Evolutionary conservation across 2,329 filamentous ascomycete species (phyloP), one percentile per base, ranked within the genome.

Genomic region (Colletotrichum filicis): DNA sequence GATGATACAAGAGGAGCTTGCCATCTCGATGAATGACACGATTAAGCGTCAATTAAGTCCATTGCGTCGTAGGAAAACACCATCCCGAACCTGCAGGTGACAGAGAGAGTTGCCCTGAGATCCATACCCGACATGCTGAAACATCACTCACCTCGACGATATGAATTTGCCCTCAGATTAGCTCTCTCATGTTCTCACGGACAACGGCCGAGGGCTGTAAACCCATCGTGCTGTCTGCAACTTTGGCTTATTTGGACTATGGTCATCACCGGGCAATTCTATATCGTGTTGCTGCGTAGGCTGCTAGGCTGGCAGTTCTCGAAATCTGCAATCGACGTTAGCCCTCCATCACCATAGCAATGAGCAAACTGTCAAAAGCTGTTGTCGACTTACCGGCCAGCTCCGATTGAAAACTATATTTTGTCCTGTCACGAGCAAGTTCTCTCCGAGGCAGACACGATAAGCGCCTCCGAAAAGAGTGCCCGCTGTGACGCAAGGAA

Each of bases 401-500:
- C 81, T 83, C 82, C 75, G 82, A 82, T 83, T 83, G 82, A 83
- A 83, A 83, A 83, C 82, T 83, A 83, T 79, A 66, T 77, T 73
- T 4, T 57, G 65, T 74, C 55, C 61, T 32, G 62, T 70, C 75
- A 74, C 68, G 56, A 76, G 77, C 77, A 71, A 72, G 11, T 19
- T 19, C 16, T 42, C 32, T 35, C 62, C 1, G 52, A 46, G 49
- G 56, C 30, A 9, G 26, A 42, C 1, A 37, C 53, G 24, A 1
- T 69, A 74, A n/a, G 19, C 37, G 5, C 37, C 76, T 74, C 71
- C 60, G 53, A 56, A 24, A 37, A 62, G 52, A 30, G 61, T 42
- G 22, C 24, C 56, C 22, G 22, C 22, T 22, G 22, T 22, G 22
- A 22, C 22, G 22, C 22, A 22, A 22, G 22, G 22, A 22, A 22